These are phyloP conservation scores for Fusarium nelsonii DNA, from an alignment of 2,329 filamentous ascomycete species.

Conservation along the genomic window DNA sequence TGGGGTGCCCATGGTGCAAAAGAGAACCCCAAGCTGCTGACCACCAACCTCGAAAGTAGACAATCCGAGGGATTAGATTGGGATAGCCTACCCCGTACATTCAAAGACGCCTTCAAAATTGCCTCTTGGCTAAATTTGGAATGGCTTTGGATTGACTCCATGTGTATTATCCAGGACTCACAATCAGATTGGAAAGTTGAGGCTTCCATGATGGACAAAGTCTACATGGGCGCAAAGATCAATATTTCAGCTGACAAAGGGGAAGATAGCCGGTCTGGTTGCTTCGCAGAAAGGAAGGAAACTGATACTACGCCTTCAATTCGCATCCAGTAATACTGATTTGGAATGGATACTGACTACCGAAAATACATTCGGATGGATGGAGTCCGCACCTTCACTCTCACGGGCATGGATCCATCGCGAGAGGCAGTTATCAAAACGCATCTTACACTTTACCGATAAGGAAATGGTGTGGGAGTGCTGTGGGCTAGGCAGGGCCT, in stretches of 20 bases:
- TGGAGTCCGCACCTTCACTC: background rate
- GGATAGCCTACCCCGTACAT: background rate
- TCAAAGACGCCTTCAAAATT: background rate
- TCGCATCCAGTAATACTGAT: background rate
- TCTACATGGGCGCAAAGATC: background rate
- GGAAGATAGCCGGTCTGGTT: background rate
- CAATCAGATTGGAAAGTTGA: background rate
- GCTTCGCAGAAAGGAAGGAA: background rate
- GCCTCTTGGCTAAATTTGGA: background rate
- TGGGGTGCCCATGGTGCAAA: background rate
- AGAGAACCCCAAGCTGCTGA: background rate
- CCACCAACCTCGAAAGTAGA: background rate
- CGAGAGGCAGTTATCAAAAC: background rate
- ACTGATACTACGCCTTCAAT: background rate
- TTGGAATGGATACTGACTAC: background rate
- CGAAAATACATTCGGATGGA: background rate
- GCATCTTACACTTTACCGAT: background rate
- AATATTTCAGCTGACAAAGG: background rate
- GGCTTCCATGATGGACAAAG: background rate
- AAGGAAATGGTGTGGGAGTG: conserved; percentile 9
- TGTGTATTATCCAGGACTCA: conserved; percentile 1
- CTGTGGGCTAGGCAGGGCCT: background rate
- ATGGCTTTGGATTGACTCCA: background rate
- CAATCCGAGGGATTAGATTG: background rate
- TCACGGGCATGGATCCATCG: background rate